Conservation (phyloP, 805 yeast genomes). For the Candida odintsovae region DNA sequence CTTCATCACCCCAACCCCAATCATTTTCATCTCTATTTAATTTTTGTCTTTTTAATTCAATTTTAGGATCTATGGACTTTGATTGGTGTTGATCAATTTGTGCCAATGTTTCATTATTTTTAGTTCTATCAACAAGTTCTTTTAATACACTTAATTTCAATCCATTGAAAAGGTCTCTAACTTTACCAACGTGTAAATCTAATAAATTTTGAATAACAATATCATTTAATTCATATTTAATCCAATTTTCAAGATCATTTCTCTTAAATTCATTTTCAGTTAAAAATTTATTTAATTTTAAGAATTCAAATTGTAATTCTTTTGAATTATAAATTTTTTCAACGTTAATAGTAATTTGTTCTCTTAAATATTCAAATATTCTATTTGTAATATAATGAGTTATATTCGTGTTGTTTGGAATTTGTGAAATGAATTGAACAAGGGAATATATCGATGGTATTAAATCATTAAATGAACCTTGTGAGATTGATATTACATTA, state of each 20-base stretch:
- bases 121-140: neutral
- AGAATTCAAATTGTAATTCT: constrained; percentile 8
- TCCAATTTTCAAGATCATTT: constrained; percentile 19
- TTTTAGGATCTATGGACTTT: neutral
- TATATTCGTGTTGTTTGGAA: constrained; percentile 12
- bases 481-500: constrained; percentile 2
- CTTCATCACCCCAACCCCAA: constrained; percentile 15
- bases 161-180: constrained; percentile 10
- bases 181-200: constrained; percentile 14
- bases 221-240: constrained; percentile 15
- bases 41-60: neutral
- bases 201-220: constrained; percentile 18
- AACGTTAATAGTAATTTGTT: constrained; percentile 14
- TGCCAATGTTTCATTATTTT: neutral
- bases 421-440: constrained; percentile 14
- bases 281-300: constrained; percentile 15
- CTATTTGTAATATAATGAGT: constrained; percentile 18
- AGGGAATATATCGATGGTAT: constrained; percentile 15
- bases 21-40: constrained; percentile 5
- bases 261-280: constrained; percentile 13
- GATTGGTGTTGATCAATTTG: neutral
- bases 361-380: constrained; percentile 18
- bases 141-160: constrained; percentile 1
- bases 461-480: constrained; percentile 1
- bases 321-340: constrained; percentile 10